Evolutionary conservation across 768 basidiomycete species (phyloP).

Genomic region (Mycena chlorophos): DNA sequence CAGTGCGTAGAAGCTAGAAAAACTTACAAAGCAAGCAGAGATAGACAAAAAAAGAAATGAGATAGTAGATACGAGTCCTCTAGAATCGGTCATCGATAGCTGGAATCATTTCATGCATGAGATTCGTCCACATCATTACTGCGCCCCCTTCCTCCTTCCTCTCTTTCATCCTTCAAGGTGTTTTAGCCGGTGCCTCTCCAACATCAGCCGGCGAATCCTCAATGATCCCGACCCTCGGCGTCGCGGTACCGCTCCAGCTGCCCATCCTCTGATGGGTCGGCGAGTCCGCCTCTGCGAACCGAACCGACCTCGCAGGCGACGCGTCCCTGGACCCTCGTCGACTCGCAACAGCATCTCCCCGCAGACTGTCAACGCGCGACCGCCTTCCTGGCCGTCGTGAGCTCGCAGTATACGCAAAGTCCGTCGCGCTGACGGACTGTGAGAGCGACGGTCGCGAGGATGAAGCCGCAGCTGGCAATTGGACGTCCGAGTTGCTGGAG

Average conservation of each 20-base stretch:
- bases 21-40: neutral
- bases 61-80: neutral
- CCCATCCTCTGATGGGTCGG: neutral
- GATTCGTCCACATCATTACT: neutral
- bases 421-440: conserved; percentile 6
- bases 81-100: neutral
- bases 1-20: neutral
- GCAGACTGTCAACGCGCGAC: conserved; percentile 22
- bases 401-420: conserved; percentile 11
- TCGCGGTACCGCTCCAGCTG: conserved; percentile 19
- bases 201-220: too few relatives aligned
- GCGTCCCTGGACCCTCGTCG: conserved; percentile 22
- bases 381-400: conserved; percentile 14
- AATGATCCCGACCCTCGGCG: conserved; percentile 16
- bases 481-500: neutral
- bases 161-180: neutral
- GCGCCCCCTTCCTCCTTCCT: too few relatives aligned
- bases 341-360: conserved; percentile 4
- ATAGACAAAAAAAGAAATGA: neutral
- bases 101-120: neutral
- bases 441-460: neutral
- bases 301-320: conserved; percentile 33
- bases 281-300: conserved; percentile 25
- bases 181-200: neutral
- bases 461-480: neutral